Percentiles rank a stretch among this genome's conserved stretches.
These are phyloP conservation scores for Posidonia oceanica DNA, from an alignment of 116 monocot genomes.

Conservation along the genomic window DNA sequence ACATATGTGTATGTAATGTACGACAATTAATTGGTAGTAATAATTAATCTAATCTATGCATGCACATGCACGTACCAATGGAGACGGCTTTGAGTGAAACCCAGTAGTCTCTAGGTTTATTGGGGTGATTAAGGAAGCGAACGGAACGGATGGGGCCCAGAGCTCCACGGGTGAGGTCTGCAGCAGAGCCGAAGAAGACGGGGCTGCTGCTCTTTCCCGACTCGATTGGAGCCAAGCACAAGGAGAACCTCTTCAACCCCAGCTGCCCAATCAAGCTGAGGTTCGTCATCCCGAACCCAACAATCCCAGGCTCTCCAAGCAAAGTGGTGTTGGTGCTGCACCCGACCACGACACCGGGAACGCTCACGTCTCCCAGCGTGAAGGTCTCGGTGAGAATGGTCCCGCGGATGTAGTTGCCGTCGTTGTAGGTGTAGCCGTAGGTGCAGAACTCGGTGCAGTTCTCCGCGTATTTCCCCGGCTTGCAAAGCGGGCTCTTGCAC, in stretches of 20 bases:
- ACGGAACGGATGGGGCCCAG: not conserved
- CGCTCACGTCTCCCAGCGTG: not conserved
- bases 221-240: not conserved
- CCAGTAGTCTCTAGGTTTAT: not conserved
- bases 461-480: not conserved
- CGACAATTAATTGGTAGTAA: too few species aligned
- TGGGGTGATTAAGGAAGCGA: not conserved
- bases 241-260: not conserved
- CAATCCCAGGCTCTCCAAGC: not conserved
- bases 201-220: not conserved
- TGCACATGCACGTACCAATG: not conserved
- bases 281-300: not conserved
- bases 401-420: constrained; percentile 3
- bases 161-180: too few species aligned
- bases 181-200: constrained; percentile 1
- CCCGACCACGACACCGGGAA: constrained; percentile 3
- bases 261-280: constrained; percentile 1
- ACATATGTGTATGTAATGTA: too few species aligned
- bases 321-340: constrained; percentile 1
- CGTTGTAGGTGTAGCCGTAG: constrained; percentile 2
- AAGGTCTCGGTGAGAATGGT: not conserved
- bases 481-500: constrained; percentile 1
- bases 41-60: too few species aligned
- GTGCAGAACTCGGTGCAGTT: constrained; percentile 4
- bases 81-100: constrained; percentile 3